Evolutionary conservation across 2,329 filamentous ascomycete species (phyloP), one percentile per base, ranked within the genome.

Genomic region (Capronia coronata): DNA sequence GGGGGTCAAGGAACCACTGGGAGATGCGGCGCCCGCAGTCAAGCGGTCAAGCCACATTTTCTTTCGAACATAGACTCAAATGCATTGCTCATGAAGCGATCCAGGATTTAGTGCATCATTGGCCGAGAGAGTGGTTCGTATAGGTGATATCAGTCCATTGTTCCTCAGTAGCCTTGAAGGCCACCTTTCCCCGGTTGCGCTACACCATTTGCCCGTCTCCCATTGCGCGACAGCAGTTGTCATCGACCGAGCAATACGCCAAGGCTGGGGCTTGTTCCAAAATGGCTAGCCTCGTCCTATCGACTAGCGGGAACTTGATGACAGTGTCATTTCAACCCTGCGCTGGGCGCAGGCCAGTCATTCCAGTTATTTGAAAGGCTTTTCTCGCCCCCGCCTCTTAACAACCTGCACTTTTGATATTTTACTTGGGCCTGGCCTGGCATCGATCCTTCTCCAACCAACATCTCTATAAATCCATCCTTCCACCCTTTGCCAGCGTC

Each of bases 21-120:
- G 72, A 66, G 79, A 81, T 49, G 82, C 78, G 67, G 85, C 83
- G 61, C 78, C 82, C 57, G 85, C 43, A 29, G 52, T 83, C 58
- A 94, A 81, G 66, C 89, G 84, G 72, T 95, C 89, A 64, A 94
- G 81, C 89, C 89, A 95, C 87, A 94, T 94, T 19, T 11, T 41
- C 9, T 13, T 2, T 6, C 19, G 10, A 21, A 25, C 8, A n/a
- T 11, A 7, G 3, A 41, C 3, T 10, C 11, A 23, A 21, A 41
- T 41, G 13, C 18, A 41, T 41, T 41, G 11, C 22, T 9, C 29
- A 8, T 9, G 11, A 3, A 32, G 29, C 7, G 29, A n/a, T n/a
- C n/a, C n/a, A 27, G 5, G 23, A 27, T 10, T 27, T 10, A 27
- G 10, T 27, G 23, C 23, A 5, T 5, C 23, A 27, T n/a, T n/a